Conservation (phyloP, 1,284 basidiomycete genomes). For the Cryptococcus floricola region DNA sequence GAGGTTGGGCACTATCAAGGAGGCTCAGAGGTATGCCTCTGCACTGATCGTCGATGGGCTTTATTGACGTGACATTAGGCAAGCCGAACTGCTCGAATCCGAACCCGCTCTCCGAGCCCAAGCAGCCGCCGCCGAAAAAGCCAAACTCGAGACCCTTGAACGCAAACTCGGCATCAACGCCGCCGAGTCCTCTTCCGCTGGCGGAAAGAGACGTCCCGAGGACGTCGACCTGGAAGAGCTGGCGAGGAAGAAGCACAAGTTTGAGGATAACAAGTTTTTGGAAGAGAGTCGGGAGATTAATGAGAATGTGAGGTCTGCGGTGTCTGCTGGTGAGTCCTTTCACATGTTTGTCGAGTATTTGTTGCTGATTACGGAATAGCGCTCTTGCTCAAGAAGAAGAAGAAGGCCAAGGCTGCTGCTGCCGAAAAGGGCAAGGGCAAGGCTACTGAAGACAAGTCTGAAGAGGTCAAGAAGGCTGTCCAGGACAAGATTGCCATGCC, state of each 20-base stretch:
- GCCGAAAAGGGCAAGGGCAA: constrained; percentile 7
- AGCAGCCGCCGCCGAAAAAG: constrained; percentile 71
- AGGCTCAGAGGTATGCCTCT: constrained; percentile 74
- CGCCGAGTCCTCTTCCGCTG: constrained; percentile 21
- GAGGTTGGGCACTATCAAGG: constrained; percentile 87
- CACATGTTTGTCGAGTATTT: not conserved
- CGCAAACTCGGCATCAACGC: constrained; percentile 67
- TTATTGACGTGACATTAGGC: constrained; percentile 51
- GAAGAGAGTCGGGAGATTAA: constrained; percentile 90
- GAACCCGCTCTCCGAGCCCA: constrained; percentile 78
- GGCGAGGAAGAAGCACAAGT: constrained; percentile 75
- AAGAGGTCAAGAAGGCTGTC: constrained; percentile 22
- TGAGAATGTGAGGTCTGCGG: constrained; percentile 86
- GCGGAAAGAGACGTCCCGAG: constrained; percentile 49
- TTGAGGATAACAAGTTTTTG: constrained; percentile 88
- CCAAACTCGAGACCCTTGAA: constrained; percentile 80
- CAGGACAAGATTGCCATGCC: constrained; percentile 34
- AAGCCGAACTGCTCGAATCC: constrained; percentile 82
- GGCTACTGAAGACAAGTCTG: constrained; percentile 11
- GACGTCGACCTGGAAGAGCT: constrained; percentile 49
- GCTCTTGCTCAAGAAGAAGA: constrained; percentile 78
- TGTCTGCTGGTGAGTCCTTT: constrained; percentile 63
- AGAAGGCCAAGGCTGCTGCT: constrained; percentile 64
- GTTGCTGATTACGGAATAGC: not conserved
- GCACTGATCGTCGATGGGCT: not conserved